A percentile compares a stretch with the other conserved stretches of the same genome.
Evolutionary conservation across 768 basidiomycete genomes (phyloP).

Genomic region (Cystobasidium ongulense): DNA sequence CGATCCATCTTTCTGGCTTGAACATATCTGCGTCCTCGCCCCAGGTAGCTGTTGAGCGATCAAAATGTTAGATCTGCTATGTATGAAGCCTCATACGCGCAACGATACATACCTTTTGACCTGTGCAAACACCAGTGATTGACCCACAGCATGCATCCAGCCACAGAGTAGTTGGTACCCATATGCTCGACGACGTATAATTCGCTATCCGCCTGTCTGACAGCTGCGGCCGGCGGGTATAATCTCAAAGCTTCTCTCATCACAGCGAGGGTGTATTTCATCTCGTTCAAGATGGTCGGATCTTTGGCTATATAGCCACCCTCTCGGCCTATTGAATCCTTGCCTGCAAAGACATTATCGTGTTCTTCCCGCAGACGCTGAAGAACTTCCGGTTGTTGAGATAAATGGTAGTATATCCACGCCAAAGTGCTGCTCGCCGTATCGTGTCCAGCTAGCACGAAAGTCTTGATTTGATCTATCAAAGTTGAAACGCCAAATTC

Average conservation of each 20-base stretch:
- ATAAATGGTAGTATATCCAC: slow-evolving; percentile 28
- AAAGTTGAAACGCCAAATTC: slow-evolving; percentile 15
- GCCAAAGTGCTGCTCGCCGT: slow-evolving; percentile 23
- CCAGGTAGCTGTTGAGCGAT: background rate
- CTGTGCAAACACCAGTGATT: slow-evolving; percentile 31
- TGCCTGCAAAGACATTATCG: slow-evolving; percentile 4
- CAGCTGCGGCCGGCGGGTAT: slow-evolving; percentile 22
- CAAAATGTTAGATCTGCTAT: background rate
- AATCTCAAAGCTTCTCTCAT: slow-evolving; percentile 13
- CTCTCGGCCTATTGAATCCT: slow-evolving; percentile 9
- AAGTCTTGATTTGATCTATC: slow-evolving; percentile 25
- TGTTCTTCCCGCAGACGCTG: slow-evolving; percentile 1
- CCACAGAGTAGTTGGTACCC: slow-evolving; percentile 11
- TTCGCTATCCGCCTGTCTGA: slow-evolving; percentile 24
- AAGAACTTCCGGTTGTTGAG: slow-evolving; percentile 3
- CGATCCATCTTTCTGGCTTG: slow-evolving; percentile 21
- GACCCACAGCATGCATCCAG: slow-evolving; percentile 29
- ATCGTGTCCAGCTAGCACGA: slow-evolving; percentile 23
- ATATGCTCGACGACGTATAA: slow-evolving; percentile 26
- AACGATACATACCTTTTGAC: slow-evolving; percentile 14
- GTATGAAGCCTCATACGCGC: background rate
- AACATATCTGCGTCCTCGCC: slow-evolving; percentile 10
- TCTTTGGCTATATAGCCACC: background rate
- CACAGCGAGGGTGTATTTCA: slow-evolving; percentile 18
- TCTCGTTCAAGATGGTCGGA: slow-evolving; percentile 16